Evolutionary conservation across 2,329 filamentous ascomycete genomes (phyloP), one percentile per base, ranked within the genome.

Genomic region (Polychaeton citri): DNA sequence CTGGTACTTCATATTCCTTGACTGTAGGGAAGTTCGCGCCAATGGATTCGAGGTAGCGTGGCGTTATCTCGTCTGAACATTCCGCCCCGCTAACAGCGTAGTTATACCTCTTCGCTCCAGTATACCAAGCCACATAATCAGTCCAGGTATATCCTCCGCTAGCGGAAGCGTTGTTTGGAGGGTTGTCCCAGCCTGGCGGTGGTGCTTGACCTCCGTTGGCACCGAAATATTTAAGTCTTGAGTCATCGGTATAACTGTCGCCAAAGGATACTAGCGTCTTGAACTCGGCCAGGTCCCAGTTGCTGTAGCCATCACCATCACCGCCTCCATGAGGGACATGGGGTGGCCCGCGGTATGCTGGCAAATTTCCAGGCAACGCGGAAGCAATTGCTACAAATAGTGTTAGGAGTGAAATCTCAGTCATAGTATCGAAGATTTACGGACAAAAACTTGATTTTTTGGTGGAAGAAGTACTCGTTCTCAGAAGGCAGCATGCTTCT

Each of bases 221-320:
- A 38, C 62, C 58, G 50, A 86, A 79, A 51, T 82, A 85, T 7
- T 51, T 50, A 7, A 82, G 53, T 7, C 81, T 71, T 9, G 69
- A 73, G 48, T 85, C 78, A 50, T 87, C 82, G 1, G 79, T 83
- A 50, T 80, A 86, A 56, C 78, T 83, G 55, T 85, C 79, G 9
- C 81, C 80, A 51, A 86, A 85, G 0, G 75, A 68, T 26, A 84
- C 69, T 24, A 84, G 54, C 34, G 73, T 77, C 19, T 72, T 66
- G 51, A 83, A 75, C 24, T 64, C 61, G 20, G 58, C 57, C 28
- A 66, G 43, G 28, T 51, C 47, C 64, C 62, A 64, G 24, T 10
- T 28, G 24, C 3, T 28, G 7, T 28, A 12, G 24, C 7, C 12
- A 5, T 15, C 24, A 28, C 7, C 7, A 28, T 10, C 24, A 5